Base-by-base conservation (phyloP, 2,329 filamentous ascomycete genomes). In the Aspergillus intermedius region DNA sequence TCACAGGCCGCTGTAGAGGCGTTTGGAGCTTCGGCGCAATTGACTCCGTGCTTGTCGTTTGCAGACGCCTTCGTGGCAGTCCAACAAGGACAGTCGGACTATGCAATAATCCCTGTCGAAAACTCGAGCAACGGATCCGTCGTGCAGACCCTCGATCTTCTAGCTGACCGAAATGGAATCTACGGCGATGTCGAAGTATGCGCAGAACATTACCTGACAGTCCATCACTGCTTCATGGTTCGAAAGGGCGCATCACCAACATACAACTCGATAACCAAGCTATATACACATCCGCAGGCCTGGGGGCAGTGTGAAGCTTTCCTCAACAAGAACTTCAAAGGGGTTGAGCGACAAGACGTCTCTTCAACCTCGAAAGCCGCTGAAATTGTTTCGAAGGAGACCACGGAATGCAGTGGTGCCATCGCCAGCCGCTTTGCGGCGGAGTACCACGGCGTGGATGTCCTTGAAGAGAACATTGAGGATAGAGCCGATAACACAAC, bases 71-170 rank as follows among this genome's bases (percentile, higher is more conserved):
- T 96, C 67, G 76, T 83, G 45, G 78, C 83, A 13, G 86, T 95
- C 5, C 88, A 94, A 62, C 75, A 77, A 34, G 78, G 80, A 49
- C 65, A 73, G 41, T 81, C 81, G 0, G 70, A 78, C 46, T 84
- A 84, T 49, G 93, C 91, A 57, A 87, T 97, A 28, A 87, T 96
- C 1, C 93, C 93, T 5, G 91, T 95, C 69, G 91, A 97, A 66
- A 98, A 98, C 74, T 94, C 88, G 37, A 91, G 88, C 64, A 95
- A 97, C 69, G 93, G 93, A 61, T 85, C 86, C 47, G 93, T 98
- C 44, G 83, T 93, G 48, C 87, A 89, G 67, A 95, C 91, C 0
- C 79, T 97, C 21, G 91, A 96, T 69, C 81, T 91, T 55, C 82
- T 98, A 51, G 88, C 88, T 56, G 89, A 95, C 70, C 77, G 86